Evolutionary conservation across 176 grass and related monocot genomes (phyloP), one percentile per base, ranked within the genome.

Genomic region (Cocos nucifera): DNA sequence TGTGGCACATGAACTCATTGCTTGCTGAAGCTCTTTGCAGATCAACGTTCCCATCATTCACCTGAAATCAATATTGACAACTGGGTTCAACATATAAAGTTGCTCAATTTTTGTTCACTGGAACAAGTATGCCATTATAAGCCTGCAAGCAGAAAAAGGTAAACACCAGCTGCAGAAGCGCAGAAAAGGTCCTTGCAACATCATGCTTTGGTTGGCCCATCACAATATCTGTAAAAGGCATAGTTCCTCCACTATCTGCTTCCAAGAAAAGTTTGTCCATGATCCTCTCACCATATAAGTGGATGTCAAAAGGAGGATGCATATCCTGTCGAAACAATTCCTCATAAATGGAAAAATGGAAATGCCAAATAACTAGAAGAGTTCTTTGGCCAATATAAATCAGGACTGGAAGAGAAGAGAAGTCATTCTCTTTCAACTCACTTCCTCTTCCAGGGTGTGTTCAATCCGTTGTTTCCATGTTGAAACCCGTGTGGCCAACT

Each of bases 401-500:
- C 35, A 12, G 8, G 7, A 44, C 1, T 44, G 35, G 35, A 44
- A 44, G 35, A 44, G 35, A 44, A 12, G 4, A 44, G 35, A 44
- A 44, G 10, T 73, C 17, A 32, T 4, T 51, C 50, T 71, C 15
- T 51, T 54, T 19, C 23, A 67, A 75, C 69, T 67, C 69, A 91
- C 93, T 82, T 98, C 81, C 57, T 89, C 93, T 79, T 92, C 87
- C 76, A 98, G 66, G 49, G 93, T 76, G 66, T 69, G 48, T 71
- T 98, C 93, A 74, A 92, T 85, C 75, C 84, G 73, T 17, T 92
- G 83, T 80, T 80, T 91, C 93, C 93, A 98, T 75, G 87, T 86
- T 48, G 93, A 98, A 76, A 98, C 93, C 57, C 93, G 77, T 65
- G 87, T 81, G 64, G 89, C 81, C 65, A 98, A 65, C 67, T 98